These are phyloP conservation scores for Thielaviopsis euricoi DNA, from an alignment of 2,329 filamentous ascomycete species.

Conservation along the genomic window DNA sequence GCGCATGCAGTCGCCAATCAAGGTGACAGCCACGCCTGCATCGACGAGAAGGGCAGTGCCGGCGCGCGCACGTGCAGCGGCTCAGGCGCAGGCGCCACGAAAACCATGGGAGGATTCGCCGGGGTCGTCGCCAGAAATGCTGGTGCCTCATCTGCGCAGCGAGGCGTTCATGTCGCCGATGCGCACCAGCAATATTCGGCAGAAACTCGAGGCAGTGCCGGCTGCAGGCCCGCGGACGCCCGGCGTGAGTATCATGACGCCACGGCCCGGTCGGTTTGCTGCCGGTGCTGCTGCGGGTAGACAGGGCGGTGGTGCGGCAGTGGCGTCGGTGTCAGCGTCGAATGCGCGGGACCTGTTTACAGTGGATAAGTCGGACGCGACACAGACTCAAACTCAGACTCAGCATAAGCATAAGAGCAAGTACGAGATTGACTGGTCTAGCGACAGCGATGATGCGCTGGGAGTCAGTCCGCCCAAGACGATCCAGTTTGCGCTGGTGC, in stretches of 20 bases:
- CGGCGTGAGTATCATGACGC: conserved; percentile 74
- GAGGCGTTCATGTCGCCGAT: conserved; percentile 72
- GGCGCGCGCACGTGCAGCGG: background rate
- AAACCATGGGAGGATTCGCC: conserved; percentile 27
- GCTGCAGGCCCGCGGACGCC: conserved; percentile 47
- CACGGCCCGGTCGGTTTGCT: conserved; percentile 18
- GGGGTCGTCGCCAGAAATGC: conserved; percentile 60
- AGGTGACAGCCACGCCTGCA: background rate
- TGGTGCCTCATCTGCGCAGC: conserved; percentile 65
- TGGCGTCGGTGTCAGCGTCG: background rate
- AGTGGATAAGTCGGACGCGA: conserved; percentile 11
- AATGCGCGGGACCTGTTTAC: conserved; percentile 26
- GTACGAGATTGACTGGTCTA: conserved; percentile 56
- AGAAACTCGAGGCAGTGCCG: conserved; percentile 26
- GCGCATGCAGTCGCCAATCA: conserved; percentile 21
- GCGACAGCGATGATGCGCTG: conserved; percentile 50
- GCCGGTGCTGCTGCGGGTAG: background rate
- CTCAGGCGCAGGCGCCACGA: background rate
- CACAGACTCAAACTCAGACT: conserved; percentile 14
- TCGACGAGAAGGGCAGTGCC: background rate
- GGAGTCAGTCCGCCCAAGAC: conserved; percentile 88
- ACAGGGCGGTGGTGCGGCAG: background rate
- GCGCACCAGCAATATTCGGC: conserved; percentile 24
- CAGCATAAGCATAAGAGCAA: conserved; percentile 17
- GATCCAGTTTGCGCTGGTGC: conserved; percentile 68